Evolutionary conservation across 306 rosid genomes (phyloP), one percentile per base, ranked within the genome.

Genomic region (Argentina anserina): DNA sequence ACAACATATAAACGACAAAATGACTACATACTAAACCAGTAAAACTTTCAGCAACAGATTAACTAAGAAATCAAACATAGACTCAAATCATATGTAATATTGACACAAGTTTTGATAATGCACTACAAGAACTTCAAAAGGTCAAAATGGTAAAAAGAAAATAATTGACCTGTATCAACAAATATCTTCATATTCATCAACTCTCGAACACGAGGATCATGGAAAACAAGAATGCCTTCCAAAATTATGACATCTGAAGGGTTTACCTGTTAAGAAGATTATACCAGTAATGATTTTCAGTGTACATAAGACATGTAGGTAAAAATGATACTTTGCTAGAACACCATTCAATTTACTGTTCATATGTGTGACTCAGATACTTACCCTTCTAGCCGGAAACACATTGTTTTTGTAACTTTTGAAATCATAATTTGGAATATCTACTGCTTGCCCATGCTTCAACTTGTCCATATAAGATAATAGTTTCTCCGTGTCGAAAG

Each of bases 141-240:
- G 47, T 15, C 34, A 59, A 52, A 45, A 69, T 74, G 72, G 42
- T 37, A 50, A 75, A 47, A 75, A 68, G 81, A 84, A 63, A 42
- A 52, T 70, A 82, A 84, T 71, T 87, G 93, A 95, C 99, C 99
- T 95, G 99, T 95, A 84, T 95, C 99, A 36, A 95, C 99, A 90
- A 95, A 95, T 84, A 95, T 95, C 92, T 95, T 95, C 99, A 95
- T 95, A 76, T 90, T 91, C 97, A 92, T 88, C 92, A 92, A 82
- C 75, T 85, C 92, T 39, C 99, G 91, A 9, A 95, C 87, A 40
- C 93, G 92, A 18, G 97, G 93, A 73, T 95, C 99, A 82, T 92
- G 99, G 83, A 95, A 95, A 73, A 90, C 75, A 74, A 95, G 99
- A 79, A 95, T 95, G 75, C 99, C 99, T 86, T 92, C 99, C 90